Conservation (phyloP, 2,329 filamentous ascomycete species). For the Akanthomyces uredinophilus region DNA sequence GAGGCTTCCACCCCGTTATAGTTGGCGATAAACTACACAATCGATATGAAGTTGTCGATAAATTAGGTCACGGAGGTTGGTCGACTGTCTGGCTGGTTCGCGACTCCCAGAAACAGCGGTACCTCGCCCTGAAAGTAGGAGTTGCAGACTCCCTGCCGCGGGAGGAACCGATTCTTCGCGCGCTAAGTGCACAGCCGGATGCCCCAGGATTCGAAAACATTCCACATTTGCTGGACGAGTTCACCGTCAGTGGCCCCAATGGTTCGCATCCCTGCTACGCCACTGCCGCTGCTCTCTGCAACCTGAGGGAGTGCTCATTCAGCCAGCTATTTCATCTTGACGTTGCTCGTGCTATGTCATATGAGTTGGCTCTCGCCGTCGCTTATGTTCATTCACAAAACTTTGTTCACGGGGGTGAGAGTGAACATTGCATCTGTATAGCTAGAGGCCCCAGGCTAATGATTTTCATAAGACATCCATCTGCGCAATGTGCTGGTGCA, state of each 20-base stretch:
- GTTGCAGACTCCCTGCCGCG: conserved; percentile 6
- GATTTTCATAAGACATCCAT: neutral
- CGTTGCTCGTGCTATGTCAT: conserved; percentile 7
- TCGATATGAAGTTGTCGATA: conserved; percentile 17
- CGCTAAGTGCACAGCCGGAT: neutral
- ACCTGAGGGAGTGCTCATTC: neutral
- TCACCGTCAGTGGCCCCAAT: neutral
- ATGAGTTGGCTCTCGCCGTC: conserved; percentile 8
- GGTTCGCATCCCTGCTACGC: conserved; percentile 1
- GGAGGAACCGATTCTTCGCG: neutral
- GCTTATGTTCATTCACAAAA: conserved; percentile 5
- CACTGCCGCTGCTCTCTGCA: neutral
- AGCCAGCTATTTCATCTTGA: conserved; percentile 1
- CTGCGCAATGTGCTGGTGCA: neutral
- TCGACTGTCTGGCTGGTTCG: conserved; percentile 16
- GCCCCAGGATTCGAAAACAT: neutral
- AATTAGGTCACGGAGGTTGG: conserved; percentile 13
- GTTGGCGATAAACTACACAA: conserved; percentile 7
- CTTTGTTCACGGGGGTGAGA: conserved; percentile 9
- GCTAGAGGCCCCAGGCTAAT: neutral
- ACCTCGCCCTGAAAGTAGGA: conserved; percentile 13
- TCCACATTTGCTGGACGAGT: conserved; percentile 2
- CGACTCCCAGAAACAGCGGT: neutral
- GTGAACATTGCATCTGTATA: neutral
- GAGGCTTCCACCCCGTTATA: conserved; percentile 12